phyloP scores from a whole-genome alignment of 192 early-diverging fungal genomes.

The Coemansia sp. region DNA sequence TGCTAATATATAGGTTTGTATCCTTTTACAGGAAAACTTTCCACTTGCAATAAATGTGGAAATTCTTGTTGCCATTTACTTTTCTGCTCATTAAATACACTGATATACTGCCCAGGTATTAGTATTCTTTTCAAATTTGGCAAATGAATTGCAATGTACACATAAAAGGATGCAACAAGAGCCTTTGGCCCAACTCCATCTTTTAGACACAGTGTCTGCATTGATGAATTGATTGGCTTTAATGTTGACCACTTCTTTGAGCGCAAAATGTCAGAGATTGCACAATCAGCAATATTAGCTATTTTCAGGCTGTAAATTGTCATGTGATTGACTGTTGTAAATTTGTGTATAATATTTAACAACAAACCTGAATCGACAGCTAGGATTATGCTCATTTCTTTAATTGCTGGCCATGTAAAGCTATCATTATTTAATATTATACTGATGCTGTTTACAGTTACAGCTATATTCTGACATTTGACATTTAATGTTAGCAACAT shows the following conservation, averaged over 20 bases:
- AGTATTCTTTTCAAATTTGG: background rate
- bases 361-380: background rate
- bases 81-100: background rate
- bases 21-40: no score
- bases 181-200: background rate
- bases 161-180: background rate
- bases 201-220: background rate
- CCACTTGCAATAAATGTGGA: background rate
- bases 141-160: background rate
- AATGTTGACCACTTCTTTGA: background rate
- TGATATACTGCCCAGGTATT: background rate
- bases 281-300: background rate
- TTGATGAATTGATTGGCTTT: background rate
- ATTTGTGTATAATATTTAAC: background rate
- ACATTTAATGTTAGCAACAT: background rate
- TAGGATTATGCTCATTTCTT: background rate
- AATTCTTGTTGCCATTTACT: background rate
- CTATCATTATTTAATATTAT: background rate
- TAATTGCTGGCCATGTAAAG: background rate
- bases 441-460: background rate
- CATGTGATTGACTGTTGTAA: background rate
- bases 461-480: background rate
- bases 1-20: no score
- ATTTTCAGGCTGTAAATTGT: background rate
- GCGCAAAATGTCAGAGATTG: background rate